Conservation (phyloP, 2,329 filamentous ascomycete genomes). For the Clarireedia sp. region DNA sequence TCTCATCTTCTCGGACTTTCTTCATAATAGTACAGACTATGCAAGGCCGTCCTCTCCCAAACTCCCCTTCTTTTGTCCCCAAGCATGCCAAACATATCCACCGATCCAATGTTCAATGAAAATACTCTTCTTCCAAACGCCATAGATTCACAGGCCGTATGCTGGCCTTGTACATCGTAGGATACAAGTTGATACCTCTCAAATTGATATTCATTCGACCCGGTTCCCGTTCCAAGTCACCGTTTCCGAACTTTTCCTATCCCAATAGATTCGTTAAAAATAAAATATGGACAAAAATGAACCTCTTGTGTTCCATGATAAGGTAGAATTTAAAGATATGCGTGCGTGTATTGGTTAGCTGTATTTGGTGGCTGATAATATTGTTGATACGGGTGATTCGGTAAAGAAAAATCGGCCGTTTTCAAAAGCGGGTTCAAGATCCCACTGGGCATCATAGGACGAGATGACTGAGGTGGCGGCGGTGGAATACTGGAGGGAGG, state of each 20-base stretch:
- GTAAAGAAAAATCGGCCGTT: slow-evolving; percentile 65
- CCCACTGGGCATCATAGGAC: slow-evolving; percentile 30
- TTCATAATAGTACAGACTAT: not conserved
- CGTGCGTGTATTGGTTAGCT: slow-evolving; percentile 22
- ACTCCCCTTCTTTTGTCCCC: not conserved
- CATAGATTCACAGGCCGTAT: not conserved
- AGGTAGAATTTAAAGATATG: slow-evolving; percentile 15
- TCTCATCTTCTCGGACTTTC: not conserved
- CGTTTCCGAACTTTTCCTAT: not conserved
- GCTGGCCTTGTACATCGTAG: too few relatives aligned
- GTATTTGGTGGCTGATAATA: slow-evolving; percentile 68
- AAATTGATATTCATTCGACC: not conserved
- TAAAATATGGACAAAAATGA: not conserved
- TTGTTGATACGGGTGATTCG: slow-evolving; percentile 74
- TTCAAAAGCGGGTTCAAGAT: slow-evolving; percentile 64
- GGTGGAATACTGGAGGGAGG: slow-evolving; percentile 17
- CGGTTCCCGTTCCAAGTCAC: not conserved
- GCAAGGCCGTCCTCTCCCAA: not conserved
- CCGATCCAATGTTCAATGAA: not conserved
- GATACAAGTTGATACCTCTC: not conserved
- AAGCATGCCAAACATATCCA: not conserved
- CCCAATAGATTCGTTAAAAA: not conserved
- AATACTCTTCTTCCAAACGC: not conserved
- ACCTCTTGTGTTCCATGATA: not conserved
- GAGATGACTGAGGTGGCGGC: slow-evolving; percentile 15